Evolutionary conservation across 2,329 filamentous ascomycete species (phyloP), one percentile per base, ranked within the genome.

Genomic region (Penicillium freii): DNA sequence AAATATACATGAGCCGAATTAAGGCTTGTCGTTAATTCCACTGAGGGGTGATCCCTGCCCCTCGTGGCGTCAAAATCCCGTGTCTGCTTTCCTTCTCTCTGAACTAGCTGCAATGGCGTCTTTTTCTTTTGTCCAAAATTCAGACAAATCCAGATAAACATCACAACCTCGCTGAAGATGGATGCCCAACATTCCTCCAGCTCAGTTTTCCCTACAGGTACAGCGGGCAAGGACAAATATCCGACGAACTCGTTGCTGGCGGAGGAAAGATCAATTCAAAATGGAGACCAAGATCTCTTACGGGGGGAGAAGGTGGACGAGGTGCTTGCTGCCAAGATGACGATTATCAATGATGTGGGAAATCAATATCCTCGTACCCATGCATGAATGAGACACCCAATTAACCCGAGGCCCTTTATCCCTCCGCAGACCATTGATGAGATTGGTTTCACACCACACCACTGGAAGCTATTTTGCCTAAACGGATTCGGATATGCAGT

Each of bases 401-500:
- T 17, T 46, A 33, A 46, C 29, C 13, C 19, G 11, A 17, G 44
- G 19, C 13, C 7, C n/a, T 21, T 33, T 46, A n/a, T 46, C 44
- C 44, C 27, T 19, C 25, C 13, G 25, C 36, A 65, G 58, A 50
- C 75, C 8, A 77, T 78, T 46, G 83, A 86, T 63, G 80, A 86
- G 63, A 85, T 87, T 59, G 84, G 84, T 13, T 84, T 83, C 78
- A 87, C 84, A 0, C 71, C 71, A 0, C 85, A 82, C 64, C 84
- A 87, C 61, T 77, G 78, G 68, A 86, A 85, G 69, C 74, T 87
- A 0, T 86, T 86, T 71, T 81, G 82, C 63, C 75, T 87, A 46
- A 86, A 85, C 62, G 84, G 84, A 7, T 86, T 86, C 61, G 84
- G 84, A 54, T 81, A 77, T 60, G 72, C 69, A 0, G 72, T 74